Evolutionary conservation across 371 early-diverging fungal species (phyloP), one percentile per base, ranked within the genome.

Genomic region (Mucor lusitanicus): DNA sequence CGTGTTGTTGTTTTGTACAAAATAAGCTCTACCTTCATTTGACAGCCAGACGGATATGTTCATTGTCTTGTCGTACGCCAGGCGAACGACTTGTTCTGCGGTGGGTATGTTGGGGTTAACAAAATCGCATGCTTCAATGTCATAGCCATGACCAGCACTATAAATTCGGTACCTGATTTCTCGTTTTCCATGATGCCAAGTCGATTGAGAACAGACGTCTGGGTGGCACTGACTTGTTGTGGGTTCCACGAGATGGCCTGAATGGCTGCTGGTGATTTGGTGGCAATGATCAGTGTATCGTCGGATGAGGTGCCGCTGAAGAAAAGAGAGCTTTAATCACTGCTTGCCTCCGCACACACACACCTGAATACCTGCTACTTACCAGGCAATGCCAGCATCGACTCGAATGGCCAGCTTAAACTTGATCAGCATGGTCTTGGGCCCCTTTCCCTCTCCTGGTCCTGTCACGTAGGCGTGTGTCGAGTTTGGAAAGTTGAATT

Each of bases 161-260:
- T 3, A 3, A 30, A 30, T 3, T 63, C n/a, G 1, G 37, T 35
- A 62, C 62, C 63, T 37, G 63, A 63, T 17, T 57, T 57, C 12
- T 64, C 53, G 15, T 54, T 71, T 64, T 77, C 74, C 65, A 75
- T 54, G 11, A 81, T 77, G 1, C 60, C 70, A 1, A 79, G 48
- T 44, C 71, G 60, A 39, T 66, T 61, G 21, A 75, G 61, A 3
- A 79, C 42, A 9, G 79, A 28, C 27, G 84, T 81, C 44, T 80
- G 78, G n/a, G 82, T 76, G 46, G 75, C 63, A 62, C 77, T 76
- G 5, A 70, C 74, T 61, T 81, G 77, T 13, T 80, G 81, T 28
- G 84, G 80, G 27, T 80, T 80, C 84, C 84, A 84, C 6, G 84
- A 78, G 30, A 84, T 77, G 54, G 77, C 74, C 61, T 84, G 84